phyloP scores from a whole-genome alignment of 169 alveolate species.

The Ichthyophthirius multifiliis region DNA sequence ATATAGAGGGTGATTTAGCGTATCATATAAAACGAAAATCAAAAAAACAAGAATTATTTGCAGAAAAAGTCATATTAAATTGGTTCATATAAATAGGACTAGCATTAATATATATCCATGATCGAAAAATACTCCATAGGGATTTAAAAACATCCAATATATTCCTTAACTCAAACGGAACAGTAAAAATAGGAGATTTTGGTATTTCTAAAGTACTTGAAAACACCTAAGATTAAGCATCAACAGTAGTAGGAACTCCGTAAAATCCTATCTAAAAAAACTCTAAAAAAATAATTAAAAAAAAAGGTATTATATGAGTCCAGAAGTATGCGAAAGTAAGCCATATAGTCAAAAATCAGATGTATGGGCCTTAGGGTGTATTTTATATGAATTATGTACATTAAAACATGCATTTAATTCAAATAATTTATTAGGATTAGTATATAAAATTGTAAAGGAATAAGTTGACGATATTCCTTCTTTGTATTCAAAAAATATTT shows the following conservation, averaged over 20 bases:
- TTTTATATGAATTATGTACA: slow-evolving; percentile 89
- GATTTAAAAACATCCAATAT: slow-evolving; percentile 89
- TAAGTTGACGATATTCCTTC: slow-evolving; percentile 73
- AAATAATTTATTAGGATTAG: slow-evolving; percentile 79
- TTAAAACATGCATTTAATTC: slow-evolving; percentile 89
- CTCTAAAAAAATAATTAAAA: slow-evolving; percentile 17
- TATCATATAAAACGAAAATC: slow-evolving; percentile 73
- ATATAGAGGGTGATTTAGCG: slow-evolving; percentile 77
- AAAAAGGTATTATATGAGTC: slow-evolving; percentile 79
- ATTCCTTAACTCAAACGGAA: slow-evolving; percentile 80
- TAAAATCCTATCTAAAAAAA: neutral
- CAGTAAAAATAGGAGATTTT: slow-evolving; percentile 88
- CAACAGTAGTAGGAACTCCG: slow-evolving; percentile 91
- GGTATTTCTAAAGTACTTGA: slow-evolving; percentile 90
- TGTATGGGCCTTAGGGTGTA: slow-evolving; percentile 95
- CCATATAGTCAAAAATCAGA: slow-evolving; percentile 92
- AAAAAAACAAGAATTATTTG: slow-evolving; percentile 67
- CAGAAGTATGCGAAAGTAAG: slow-evolving; percentile 88
- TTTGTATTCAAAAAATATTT: slow-evolving; percentile 61
- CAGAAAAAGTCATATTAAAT: slow-evolving; percentile 82
- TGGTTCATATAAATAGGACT: slow-evolving; percentile 85
- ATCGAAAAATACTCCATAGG: slow-evolving; percentile 84
- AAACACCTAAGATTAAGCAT: slow-evolving; percentile 80
- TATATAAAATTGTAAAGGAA: slow-evolving; percentile 80
- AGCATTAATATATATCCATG: slow-evolving; percentile 86